Percentiles rank a stretch among this genome's conserved stretches.
Evolutionary conservation across 2,329 filamentous ascomycete genomes (phyloP).

Genomic region (Phialophora macrospora): DNA sequence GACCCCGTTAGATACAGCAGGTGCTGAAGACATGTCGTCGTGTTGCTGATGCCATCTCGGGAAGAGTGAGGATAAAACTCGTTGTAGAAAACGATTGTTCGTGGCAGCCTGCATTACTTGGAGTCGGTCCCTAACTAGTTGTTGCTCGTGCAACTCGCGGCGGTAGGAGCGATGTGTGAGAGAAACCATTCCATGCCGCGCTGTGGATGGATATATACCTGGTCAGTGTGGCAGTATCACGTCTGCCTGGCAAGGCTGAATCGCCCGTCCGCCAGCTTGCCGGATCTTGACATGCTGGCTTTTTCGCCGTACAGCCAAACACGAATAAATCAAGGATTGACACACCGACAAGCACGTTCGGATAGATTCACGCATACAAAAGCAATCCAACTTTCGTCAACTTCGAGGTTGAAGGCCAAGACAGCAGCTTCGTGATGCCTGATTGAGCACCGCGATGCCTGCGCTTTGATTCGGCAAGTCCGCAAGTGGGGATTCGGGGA

Average conservation of each 20-base stretch:
- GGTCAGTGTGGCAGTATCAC: constrained; percentile 11
- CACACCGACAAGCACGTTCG: no score
- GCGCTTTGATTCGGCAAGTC: no score
- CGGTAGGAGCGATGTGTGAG: not conserved
- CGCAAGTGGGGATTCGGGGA: no score
- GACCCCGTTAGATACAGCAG: not conserved
- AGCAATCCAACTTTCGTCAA: no score
- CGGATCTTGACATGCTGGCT: constrained; percentile 43
- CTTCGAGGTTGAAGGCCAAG: no score
- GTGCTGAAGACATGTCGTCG: not conserved
- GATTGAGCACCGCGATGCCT: no score
- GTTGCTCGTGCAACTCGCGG: not conserved
- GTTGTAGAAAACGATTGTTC: not conserved
- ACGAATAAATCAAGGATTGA: no score
- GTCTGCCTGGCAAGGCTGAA: constrained; percentile 26
- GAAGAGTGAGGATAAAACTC: not conserved
- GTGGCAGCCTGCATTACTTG: not conserved
- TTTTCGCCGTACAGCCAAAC: constrained; percentile 63
- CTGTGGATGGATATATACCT: not conserved
- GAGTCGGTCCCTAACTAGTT: not conserved
- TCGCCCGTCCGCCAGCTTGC: constrained; percentile 5
- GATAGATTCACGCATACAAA: no score
- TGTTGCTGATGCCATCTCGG: not conserved
- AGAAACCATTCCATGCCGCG: not conserved
- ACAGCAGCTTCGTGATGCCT: no score